Base-by-base conservation (phyloP, 768 basidiomycete species). In the Boletellus ananiceps region DNA sequence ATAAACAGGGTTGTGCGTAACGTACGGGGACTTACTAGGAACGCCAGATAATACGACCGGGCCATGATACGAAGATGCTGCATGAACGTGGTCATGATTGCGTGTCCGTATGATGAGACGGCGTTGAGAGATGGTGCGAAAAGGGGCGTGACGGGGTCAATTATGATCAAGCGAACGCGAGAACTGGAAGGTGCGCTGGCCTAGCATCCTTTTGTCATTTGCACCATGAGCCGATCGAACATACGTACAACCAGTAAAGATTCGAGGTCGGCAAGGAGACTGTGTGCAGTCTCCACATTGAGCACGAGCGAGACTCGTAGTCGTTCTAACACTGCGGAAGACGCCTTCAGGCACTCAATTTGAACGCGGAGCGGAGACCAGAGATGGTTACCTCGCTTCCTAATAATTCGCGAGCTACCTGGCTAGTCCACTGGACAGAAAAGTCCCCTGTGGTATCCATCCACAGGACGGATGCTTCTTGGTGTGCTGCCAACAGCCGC, bases 371-470 rank as follows among this genome's bases (percentile, higher is more conserved):
- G 14, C 29, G 9, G 31, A 52, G 29, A 49, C 19, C 1, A 43
- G 25, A 32, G 21, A 38, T 63, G 55, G 60, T 69, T 59, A 55
- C 55, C 65, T 53, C 57, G 49, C 55, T 43, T 32, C 56, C 52
- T 40, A 61, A 57, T 15, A 61, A 56, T 13, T 57, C 57, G 47
- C 62, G 51, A 25, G 80, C 52, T 15, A 82, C 56, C 18, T 68
- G 57, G 3, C 65, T 52, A 2, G 80, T 74, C 34, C 71, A 70
- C 19, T 79, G 77, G 1, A 71, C 69, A 33, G 83, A 76, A 60
- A 89, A 86, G 52, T 80, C 80, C 1, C 86, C 85, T 0, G 74
- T 75, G 9, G 83, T 84, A 57, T 91, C 88, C 40, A 91, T 74
- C 88, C 88, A 91, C 5, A 81, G 60, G 1, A 73, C 79, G 43